Evolutionary conservation across 208 protist genomes (phyloP).

Genomic region (Trypanosoma platydactyli): DNA sequence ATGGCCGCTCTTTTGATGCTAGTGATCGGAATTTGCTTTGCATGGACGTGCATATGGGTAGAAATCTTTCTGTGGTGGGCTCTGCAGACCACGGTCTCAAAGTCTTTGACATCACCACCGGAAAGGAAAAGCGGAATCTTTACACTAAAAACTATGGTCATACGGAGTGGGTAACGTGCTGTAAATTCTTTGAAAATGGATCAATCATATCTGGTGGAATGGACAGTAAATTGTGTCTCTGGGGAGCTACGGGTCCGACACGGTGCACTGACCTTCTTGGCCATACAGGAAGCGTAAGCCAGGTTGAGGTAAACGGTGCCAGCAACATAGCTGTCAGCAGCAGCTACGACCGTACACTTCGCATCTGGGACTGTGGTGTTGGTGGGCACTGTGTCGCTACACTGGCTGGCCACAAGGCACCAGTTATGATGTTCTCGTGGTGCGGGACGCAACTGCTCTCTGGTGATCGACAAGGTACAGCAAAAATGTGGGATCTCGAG

Average conservation of each 20-base stretch:
- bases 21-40: conserved; percentile 84
- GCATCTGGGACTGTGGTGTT: conserved; percentile 64
- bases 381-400: conserved; percentile 45
- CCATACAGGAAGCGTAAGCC: conserved; percentile 79
- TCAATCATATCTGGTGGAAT: conserved; percentile 84
- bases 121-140: conserved; percentile 56
- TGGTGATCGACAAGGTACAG: conserved; percentile 71
- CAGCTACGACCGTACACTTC: conserved; percentile 85
- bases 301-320: conserved; percentile 62
- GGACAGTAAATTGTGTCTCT: conserved; percentile 92
- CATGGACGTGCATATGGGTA: conserved; percentile 66
- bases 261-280: conserved; percentile 81
- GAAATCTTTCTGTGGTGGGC: conserved; percentile 63
- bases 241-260: conserved; percentile 43
- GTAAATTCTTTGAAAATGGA: conserved; percentile 60
- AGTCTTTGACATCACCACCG: conserved; percentile 70
- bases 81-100: conserved; percentile 86
- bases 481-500: conserved; percentile 77
- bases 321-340: conserved; percentile 50
- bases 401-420: conserved; percentile 69
- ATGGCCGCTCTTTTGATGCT: conserved; percentile 68
- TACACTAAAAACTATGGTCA: conserved; percentile 81
- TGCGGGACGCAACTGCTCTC: conserved; percentile 57
- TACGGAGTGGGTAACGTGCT: conserved; percentile 89
- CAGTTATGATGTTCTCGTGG: conserved; percentile 85